Base-by-base conservation (phyloP, 139 green algal genomes). In the Bryopsis sp. region DNA sequence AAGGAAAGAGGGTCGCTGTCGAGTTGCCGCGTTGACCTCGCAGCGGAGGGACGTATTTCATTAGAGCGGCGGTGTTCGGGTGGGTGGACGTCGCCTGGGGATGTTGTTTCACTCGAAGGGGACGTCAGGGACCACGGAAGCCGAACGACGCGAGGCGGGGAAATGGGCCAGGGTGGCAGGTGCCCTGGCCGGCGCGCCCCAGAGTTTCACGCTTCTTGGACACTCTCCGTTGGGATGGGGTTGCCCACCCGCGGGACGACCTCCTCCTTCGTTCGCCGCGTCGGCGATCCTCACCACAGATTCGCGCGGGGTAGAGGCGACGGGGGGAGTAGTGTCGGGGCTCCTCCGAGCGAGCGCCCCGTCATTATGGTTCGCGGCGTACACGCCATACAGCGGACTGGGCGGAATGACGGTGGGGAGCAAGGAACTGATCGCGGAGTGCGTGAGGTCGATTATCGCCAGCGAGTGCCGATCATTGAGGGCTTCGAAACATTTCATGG, bases 121-220 rank as follows among this genome's bases (percentile, higher is more conserved):
- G n/a, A n/a, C n/a, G n/a, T n/a, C n/a, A n/a, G n/a, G n/a, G n/a
- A n/a, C n/a, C n/a, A n/a, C n/a, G n/a, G n/a, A n/a, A n/a, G n/a
- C n/a, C n/a, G n/a, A n/a, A n/a, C n/a, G n/a, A n/a, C n/a, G n/a
- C n/a, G n/a, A n/a, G n/a, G n/a, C n/a, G n/a, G n/a, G n/a, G n/a
- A n/a, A n/a, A n/a, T 67, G 59, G 59, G 59, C 59, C n/a, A 47
- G 33, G 29, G 33, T 67, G 28, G 32, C 59, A 19, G 33, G 59
- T 47, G 19, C 33, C 7, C 6, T 47, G 6, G 59, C 31, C 7
- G 59, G 59, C 7, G 59, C 59, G 7, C 59, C 59, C 7, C 33
- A 26, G 7, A 24, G 59, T 33, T 67, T 67, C 31, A n/a, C 6
- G 7, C 59, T 67, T 15, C 28, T 67, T 19, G 11, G 35, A n/a